These are phyloP conservation scores for Biscogniauxia mediterranea DNA, from an alignment of 2,329 filamentous ascomycete genomes.

Conservation along the genomic window DNA sequence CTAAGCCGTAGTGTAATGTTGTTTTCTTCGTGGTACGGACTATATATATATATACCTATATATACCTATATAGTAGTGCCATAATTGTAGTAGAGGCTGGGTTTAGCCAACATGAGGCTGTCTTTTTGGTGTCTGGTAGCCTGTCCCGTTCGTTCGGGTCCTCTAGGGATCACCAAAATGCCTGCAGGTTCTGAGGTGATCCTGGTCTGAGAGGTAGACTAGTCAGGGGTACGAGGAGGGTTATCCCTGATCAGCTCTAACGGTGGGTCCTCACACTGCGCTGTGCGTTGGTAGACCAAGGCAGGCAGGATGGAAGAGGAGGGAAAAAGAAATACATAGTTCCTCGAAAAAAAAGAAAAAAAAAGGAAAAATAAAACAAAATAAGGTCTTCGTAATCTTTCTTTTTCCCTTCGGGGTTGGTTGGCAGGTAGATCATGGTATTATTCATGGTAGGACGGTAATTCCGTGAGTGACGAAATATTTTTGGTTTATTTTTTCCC, in stretches of 20 bases:
- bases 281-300: conserved; percentile 19
- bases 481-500: not conserved
- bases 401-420: conserved; percentile 21
- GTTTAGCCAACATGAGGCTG: not conserved
- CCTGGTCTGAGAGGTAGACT: conserved; percentile 15
- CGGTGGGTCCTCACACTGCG: conserved; percentile 16
- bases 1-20: no score
- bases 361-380: no score
- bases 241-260: conserved; percentile 23
- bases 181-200: conserved; percentile 20
- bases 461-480: conserved; percentile 33
- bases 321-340: conserved; percentile 15
- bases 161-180: conserved; percentile 6
- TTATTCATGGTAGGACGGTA: conserved; percentile 6
- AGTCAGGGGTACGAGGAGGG: conserved; percentile 15
- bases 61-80: no score
- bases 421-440: conserved; percentile 1
- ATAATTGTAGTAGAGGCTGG: not conserved
- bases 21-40: no score
- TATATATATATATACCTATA: no score
- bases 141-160: conserved; percentile 26
- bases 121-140: not conserved
- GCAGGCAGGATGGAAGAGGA: conserved; percentile 10
- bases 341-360: conserved; percentile 25
- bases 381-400: conserved; percentile 22